Conservation (phyloP, 116 monocot species). For the Cymodocea nodosa region DNA sequence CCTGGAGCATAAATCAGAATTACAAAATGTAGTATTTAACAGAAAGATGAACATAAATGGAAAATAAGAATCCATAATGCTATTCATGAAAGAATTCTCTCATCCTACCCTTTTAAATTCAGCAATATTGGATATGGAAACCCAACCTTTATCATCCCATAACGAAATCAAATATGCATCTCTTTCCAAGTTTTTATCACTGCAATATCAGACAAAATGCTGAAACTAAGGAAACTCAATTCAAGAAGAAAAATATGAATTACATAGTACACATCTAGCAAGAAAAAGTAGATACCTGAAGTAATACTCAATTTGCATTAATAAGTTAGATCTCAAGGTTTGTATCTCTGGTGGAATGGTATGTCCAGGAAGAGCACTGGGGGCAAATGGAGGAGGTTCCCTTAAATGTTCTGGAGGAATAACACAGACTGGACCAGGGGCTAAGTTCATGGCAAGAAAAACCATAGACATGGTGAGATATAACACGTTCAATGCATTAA, state of each 20-base stretch:
- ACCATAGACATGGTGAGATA: neutral
- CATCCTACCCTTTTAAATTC: constrained; percentile 77
- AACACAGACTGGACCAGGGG: constrained; percentile 38
- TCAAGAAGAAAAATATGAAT: neutral
- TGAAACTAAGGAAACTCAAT: neutral
- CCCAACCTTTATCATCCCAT: constrained; percentile 80
- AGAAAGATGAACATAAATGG: neutral
- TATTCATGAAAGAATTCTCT: neutral
- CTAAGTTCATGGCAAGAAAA: constrained; percentile 15
- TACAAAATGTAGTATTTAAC: neutral
- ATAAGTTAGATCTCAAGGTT: constrained; percentile 44
- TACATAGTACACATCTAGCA: neutral
- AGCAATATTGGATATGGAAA: constrained; percentile 66
- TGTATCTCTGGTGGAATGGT: constrained; percentile 21
- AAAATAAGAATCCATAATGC: neutral
- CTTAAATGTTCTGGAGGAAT: constrained; percentile 49
- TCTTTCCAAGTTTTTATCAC: constrained; percentile 61
- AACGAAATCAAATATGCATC: constrained; percentile 59
- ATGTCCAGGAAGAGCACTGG: constrained; percentile 20
- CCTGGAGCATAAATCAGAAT: constrained; percentile 16
- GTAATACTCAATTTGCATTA: constrained; percentile 80
- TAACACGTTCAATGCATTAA: neutral
- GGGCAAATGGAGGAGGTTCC: constrained; percentile 29
- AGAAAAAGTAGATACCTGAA: constrained; percentile 50
- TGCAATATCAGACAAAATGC: constrained; percentile 12